These are phyloP conservation scores for Epichloe glyceriae DNA, from an alignment of 2,329 filamentous ascomycete genomes.

Conservation along the genomic window DNA sequence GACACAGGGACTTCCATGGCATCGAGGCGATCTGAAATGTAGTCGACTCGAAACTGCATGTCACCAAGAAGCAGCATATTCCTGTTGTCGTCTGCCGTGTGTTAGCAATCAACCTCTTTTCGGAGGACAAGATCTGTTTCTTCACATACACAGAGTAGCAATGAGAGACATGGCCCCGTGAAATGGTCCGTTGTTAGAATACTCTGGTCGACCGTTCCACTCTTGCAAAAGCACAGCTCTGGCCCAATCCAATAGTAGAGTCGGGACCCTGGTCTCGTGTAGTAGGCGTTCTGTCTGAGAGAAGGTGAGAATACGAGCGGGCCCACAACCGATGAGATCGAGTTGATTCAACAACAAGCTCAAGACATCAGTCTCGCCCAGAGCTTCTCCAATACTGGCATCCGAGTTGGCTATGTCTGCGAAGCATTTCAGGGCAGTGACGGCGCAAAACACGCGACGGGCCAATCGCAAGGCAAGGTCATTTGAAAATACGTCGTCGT, in stretches of 20 bases:
- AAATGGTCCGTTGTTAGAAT: slow-evolving; percentile 57
- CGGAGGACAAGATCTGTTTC: no score
- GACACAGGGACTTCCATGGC: slow-evolving; percentile 59
- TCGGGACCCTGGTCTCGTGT: slow-evolving; percentile 44
- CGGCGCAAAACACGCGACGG: slow-evolving; percentile 43
- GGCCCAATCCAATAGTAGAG: slow-evolving; percentile 55
- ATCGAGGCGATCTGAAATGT: slow-evolving; percentile 65
- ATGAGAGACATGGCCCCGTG: slow-evolving; percentile 68
- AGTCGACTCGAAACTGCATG: slow-evolving; percentile 60
- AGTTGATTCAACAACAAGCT: slow-evolving; percentile 38
- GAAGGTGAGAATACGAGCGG: slow-evolving; percentile 34
- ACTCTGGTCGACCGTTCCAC: slow-evolving; percentile 65
- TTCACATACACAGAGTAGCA: slow-evolving; percentile 52
- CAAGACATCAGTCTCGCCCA: slow-evolving; percentile 29
- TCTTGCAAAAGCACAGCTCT: slow-evolving; percentile 62
- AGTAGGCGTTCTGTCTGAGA: slow-evolving; percentile 35
- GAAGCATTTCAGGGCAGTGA: slow-evolving; percentile 39
- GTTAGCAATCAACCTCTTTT: slow-evolving; percentile 8
- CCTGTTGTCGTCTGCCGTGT: slow-evolving; percentile 42
- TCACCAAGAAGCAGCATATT: slow-evolving; percentile 52
- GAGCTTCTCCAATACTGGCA: slow-evolving; percentile 18
- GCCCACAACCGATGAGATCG: slow-evolving; percentile 35
- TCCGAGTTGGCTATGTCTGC: slow-evolving; percentile 29
- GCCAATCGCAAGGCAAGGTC: slow-evolving; percentile 47
- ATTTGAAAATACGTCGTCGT: slow-evolving; percentile 50